Conservation (phyloP, 768 basidiomycete genomes). For the Fomitopsis pulvina region DNA sequence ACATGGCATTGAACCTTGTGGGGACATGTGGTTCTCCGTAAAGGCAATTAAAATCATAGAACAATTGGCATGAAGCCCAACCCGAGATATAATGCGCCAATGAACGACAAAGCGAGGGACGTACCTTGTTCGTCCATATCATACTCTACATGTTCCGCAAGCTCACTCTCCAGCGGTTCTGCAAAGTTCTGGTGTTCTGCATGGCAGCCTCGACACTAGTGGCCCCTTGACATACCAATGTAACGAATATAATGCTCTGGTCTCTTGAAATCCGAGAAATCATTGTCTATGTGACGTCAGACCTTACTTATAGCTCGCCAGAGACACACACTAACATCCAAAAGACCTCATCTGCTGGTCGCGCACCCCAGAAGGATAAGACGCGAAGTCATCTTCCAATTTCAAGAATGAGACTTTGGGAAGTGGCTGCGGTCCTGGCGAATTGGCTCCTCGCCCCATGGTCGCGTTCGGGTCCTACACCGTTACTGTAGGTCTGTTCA, state of each 20-base stretch:
- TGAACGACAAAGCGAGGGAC: constrained; percentile 8
- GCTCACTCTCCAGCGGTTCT: constrained; percentile 92
- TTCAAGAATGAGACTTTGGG: constrained; percentile 66
- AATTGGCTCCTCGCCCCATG: constrained; percentile 35
- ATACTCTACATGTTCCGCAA: constrained; percentile 93
- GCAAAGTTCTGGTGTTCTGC: constrained; percentile 2
- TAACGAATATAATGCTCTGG: constrained; percentile 89
- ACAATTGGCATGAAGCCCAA: neutral
- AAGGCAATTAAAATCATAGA: too few relatives aligned
- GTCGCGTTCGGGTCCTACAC: too few relatives aligned
- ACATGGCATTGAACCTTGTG: too few relatives aligned
- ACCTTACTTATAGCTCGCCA: neutral
- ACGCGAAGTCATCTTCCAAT: constrained; percentile 56
- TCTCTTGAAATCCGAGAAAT: constrained; percentile 62
- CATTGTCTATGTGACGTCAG: constrained; percentile 39
- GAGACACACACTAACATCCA: constrained; percentile 51
- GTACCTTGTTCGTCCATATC: constrained; percentile 99
- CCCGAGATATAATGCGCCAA: neutral
- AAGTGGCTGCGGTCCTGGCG: constrained; percentile 33
- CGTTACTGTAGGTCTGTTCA: too few relatives aligned
- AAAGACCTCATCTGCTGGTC: constrained; percentile 59
- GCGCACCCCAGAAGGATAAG: constrained; percentile 55
- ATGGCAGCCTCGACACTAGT: neutral
- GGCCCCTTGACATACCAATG: constrained; percentile 53
- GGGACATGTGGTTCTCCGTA: too few relatives aligned